Conservation (phyloP, 805 yeast species). For the Candida andamanensis region DNA sequence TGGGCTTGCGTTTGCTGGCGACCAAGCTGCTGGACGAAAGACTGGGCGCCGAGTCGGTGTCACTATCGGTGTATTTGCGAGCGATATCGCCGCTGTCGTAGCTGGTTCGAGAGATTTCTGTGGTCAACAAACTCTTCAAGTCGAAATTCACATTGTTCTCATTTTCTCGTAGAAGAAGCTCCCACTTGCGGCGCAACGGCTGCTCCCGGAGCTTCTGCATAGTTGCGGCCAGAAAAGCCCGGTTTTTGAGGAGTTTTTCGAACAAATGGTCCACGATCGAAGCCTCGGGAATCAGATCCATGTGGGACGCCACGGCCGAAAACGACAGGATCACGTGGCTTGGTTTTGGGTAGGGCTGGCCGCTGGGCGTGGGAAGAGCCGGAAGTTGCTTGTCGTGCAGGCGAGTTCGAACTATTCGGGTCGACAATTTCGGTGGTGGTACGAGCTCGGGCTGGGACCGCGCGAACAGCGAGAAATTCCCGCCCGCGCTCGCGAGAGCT, state of each 20-base stretch:
- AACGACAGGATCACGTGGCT: conserved; percentile 29
- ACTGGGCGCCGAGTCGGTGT: conserved; percentile 7
- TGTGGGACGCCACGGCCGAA: conserved; percentile 25
- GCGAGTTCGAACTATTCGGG: conserved; percentile 2
- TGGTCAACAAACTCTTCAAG: conserved; percentile 15
- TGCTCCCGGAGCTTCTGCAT: conserved; percentile 26
- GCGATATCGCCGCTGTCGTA: conserved; percentile 18
- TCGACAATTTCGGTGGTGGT: conserved; percentile 17
- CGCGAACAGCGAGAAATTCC: conserved; percentile 25
- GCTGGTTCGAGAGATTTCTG: conserved; percentile 1
- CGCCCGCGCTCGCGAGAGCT: conserved; percentile 19
- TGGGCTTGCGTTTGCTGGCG: conserved; percentile 19
- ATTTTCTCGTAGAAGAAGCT: conserved; percentile 35
- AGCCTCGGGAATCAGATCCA: conserved; percentile 30
- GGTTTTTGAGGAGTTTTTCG: conserved; percentile 30
- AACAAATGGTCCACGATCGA: conserved; percentile 36
- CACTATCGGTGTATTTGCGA: conserved; percentile 27
- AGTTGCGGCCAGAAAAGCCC: conserved; percentile 35
- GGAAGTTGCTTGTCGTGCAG: neutral
- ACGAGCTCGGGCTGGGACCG: conserved; percentile 21
- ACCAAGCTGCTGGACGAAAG: neutral
- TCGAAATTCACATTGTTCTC: conserved; percentile 35
- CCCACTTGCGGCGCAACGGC: conserved; percentile 39
- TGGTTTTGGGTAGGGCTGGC: too few relatives aligned
- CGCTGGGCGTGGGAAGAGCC: too few relatives aligned